Percentiles rank a stretch among this genome's conserved stretches.
Evolutionary conservation across 495 filamentous ascomycete species (phyloP).

Genomic region (Hyaloscypha finlandica): DNA sequence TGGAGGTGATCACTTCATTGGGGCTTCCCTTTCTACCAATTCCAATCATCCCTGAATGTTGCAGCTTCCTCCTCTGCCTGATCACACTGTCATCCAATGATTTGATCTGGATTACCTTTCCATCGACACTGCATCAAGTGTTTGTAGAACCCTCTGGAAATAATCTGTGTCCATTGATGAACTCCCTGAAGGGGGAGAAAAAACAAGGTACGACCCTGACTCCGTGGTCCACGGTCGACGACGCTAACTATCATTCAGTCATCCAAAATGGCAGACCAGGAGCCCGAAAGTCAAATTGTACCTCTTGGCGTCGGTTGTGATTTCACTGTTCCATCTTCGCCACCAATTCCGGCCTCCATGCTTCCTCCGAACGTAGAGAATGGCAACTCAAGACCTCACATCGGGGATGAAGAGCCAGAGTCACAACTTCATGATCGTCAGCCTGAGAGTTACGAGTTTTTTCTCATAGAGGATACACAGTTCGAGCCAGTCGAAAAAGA

Average conservation of each 20-base stretch:
- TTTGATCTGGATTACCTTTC: neutral
- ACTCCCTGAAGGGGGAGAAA: neutral
- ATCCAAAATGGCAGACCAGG: neutral
- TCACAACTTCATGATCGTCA: neutral
- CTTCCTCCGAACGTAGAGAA: neutral
- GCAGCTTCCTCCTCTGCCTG: neutral
- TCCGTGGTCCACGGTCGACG: neutral
- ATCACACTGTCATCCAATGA: neutral
- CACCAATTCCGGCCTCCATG: neutral
- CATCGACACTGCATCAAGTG: neutral
- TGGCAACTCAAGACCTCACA: neutral
- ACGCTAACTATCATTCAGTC: neutral
- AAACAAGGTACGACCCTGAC: too few species aligned
- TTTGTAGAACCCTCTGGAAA: neutral
- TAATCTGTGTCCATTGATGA: neutral
- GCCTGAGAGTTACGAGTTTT: neutral
- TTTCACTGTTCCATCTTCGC: neutral
- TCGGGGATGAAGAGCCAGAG: neutral
- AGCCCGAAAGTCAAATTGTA: slow-evolving; percentile 2
- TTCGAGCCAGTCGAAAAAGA: neutral
- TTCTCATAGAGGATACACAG: neutral
- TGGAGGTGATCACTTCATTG: neutral
- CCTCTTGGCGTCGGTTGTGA: neutral
- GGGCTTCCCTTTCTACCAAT: neutral
- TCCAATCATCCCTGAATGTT: neutral